These are phyloP conservation scores for Dothideomycetes sp. DNA, from an alignment of 2,329 filamentous ascomycete genomes.

Conservation along the genomic window DNA sequence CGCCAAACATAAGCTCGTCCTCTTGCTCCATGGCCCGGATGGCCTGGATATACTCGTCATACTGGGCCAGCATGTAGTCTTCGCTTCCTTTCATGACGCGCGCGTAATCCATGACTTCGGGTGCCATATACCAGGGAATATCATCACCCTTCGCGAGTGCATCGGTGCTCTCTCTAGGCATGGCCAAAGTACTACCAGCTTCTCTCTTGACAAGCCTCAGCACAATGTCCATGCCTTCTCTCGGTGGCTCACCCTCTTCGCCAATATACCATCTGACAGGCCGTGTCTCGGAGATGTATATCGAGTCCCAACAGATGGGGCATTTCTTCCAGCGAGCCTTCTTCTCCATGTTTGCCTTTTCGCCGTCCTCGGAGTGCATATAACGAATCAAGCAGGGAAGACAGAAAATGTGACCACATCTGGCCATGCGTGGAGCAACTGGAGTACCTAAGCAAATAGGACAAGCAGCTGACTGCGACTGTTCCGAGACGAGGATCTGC, in stretches of 20 bases:
- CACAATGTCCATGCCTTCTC: conserved; percentile 80
- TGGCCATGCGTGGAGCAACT: conserved; percentile 91
- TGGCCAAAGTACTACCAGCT: conserved; percentile 70
- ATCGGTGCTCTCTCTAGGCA: conserved; percentile 74
- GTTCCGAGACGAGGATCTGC: conserved; percentile 80
- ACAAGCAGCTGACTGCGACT: conserved; percentile 80
- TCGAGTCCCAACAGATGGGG: conserved; percentile 84
- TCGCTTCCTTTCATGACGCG: conserved; percentile 89
- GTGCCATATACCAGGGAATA: conserved; percentile 89
- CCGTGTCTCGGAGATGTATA: conserved; percentile 83
- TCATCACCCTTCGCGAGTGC: conserved; percentile 58
- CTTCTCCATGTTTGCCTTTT: conserved; percentile 49
- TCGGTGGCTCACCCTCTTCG: conserved; percentile 70
- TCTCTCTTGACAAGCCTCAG: conserved; percentile 74
- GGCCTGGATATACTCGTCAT: conserved; percentile 65
- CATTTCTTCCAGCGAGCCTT: conserved; percentile 84
- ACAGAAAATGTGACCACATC: conserved; percentile 95
- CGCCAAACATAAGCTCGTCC: conserved; percentile 83
- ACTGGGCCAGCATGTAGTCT: conserved; percentile 76
- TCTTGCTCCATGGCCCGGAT: conserved; percentile 69
- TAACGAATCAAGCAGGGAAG: conserved; percentile 86
- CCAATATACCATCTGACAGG: conserved; percentile 87
- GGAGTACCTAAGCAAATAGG: conserved; percentile 91
- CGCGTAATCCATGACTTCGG: conserved; percentile 88
- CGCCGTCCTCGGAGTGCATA: conserved; percentile 77